These are phyloP conservation scores for Heterobasidion annosum DNA, from an alignment of 1,284 basidiomycete genomes.

Conservation along the genomic window DNA sequence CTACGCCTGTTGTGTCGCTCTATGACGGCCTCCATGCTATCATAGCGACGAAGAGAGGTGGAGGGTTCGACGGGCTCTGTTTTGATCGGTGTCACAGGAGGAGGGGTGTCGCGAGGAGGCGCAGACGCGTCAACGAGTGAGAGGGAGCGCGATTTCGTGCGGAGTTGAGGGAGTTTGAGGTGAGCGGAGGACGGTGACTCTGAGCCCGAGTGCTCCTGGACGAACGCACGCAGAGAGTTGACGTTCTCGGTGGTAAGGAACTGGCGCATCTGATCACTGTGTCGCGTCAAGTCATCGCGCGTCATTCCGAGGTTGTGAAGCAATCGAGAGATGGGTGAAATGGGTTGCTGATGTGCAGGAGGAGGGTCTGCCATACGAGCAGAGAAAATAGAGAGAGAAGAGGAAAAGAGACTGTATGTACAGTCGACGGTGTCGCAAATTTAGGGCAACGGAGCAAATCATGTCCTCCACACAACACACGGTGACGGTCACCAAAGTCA, in stretches of 20 bases:
- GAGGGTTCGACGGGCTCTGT: conserved; percentile 41
- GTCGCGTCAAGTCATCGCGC: conserved; percentile 56
- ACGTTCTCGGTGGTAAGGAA: conserved; percentile 50
- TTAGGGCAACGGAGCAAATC: neutral
- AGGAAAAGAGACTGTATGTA: neutral
- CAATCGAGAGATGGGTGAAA: conserved; percentile 55
- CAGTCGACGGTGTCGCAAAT: conserved; percentile 3
- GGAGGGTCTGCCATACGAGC: conserved; percentile 1
- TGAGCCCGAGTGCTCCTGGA: conserved; percentile 21
- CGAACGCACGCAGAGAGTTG: conserved; percentile 31
- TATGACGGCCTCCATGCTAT: conserved; percentile 66
- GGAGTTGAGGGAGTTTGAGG: conserved; percentile 20
- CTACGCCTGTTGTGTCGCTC: conserved; percentile 52
- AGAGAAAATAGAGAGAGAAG: neutral
- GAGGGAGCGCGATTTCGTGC: conserved; percentile 37
- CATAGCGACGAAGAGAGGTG: conserved; percentile 44
- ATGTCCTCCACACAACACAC: too few species aligned
- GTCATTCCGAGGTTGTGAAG: conserved; percentile 60
- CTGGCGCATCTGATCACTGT: conserved; percentile 65
- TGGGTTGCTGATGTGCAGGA: conserved; percentile 10
- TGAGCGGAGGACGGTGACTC: conserved; percentile 20
- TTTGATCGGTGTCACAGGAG: conserved; percentile 52
- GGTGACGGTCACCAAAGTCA: too few species aligned
- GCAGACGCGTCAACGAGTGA: conserved; percentile 38
- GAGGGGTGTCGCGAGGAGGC: conserved; percentile 22